Evolutionary conservation across 2,329 filamentous ascomycete species (phyloP).

Genomic region (Apiospora koreana): DNA sequence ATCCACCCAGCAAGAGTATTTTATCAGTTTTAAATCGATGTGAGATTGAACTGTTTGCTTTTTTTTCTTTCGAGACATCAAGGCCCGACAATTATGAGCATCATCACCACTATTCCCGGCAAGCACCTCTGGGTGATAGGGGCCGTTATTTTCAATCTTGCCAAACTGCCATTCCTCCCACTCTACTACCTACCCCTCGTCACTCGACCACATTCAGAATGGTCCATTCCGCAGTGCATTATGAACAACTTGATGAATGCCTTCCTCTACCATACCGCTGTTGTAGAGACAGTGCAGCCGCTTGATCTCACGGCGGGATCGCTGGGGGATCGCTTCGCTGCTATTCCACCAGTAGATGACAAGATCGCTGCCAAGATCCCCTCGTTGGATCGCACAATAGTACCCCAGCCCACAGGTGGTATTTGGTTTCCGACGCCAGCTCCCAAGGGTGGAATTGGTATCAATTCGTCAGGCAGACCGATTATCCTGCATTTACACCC

Average conservation of each 20-base stretch:
- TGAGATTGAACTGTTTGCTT: background rate
- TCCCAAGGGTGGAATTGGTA: background rate
- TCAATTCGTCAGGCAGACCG: conserved; percentile 13
- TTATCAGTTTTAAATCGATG: background rate
- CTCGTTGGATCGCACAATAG: conserved; percentile 1
- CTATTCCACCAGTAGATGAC: background rate
- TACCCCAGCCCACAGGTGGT: conserved; percentile 20
- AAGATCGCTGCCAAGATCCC: background rate
- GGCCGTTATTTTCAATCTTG: background rate
- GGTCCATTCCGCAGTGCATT: background rate
- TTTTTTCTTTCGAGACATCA: too few species aligned
- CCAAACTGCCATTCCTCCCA: background rate
- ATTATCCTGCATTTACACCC: conserved; percentile 51
- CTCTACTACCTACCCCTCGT: background rate
- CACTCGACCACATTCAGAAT: conserved; percentile 8
- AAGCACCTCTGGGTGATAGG: conserved; percentile 3
- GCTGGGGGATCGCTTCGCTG: background rate
- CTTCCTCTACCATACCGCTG: conserved; percentile 7
- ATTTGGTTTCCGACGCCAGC: conserved; percentile 24
- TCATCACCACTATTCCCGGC: background rate
- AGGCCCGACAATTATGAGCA: background rate
- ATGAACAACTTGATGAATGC: conserved; percentile 10
- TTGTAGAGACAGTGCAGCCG: background rate
- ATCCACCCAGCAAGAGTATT: background rate
- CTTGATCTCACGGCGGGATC: background rate